Evolutionary conservation across 2,329 filamentous ascomycete genomes (phyloP).

Genomic region (Bipolaris oryzae): DNA sequence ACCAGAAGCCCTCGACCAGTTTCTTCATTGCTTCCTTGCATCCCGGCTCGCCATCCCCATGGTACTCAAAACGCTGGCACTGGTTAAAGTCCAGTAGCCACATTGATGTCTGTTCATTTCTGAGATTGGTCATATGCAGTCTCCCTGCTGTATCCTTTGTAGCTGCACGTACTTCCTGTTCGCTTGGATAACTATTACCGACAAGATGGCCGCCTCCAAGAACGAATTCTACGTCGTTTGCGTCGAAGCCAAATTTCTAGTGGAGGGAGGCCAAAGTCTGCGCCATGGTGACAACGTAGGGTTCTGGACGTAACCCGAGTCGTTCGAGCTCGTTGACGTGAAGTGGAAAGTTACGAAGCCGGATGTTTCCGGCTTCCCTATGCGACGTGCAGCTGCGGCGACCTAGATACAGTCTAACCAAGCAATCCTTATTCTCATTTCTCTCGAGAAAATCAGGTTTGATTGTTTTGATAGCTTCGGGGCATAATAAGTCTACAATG

Average conservation of each 20-base stretch:
- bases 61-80: background rate
- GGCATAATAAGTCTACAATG: conserved; percentile 46
- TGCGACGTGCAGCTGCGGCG: conserved; percentile 24
- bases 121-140: background rate
- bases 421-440: conserved; percentile 48
- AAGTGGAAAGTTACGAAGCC: conserved; percentile 58
- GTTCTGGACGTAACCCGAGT: conserved; percentile 40
- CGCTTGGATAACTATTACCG: background rate
- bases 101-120: background rate
- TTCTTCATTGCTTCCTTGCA: background rate
- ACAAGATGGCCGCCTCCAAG: conserved; percentile 39
- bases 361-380: conserved; percentile 33
- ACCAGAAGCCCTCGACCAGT: conserved; percentile 10
- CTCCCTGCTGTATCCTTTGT: background rate
- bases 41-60: background rate
- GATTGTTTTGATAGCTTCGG: conserved; percentile 23
- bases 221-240: conserved; percentile 62
- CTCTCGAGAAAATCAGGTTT: conserved; percentile 21
- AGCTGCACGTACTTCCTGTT: background rate
- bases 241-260: conserved; percentile 57
- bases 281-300: conserved; percentile 56
- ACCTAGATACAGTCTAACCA: conserved; percentile 58
- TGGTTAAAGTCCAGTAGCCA: conserved; percentile 7
- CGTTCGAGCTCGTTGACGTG: conserved; percentile 58
- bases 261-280: conserved; percentile 57